phyloP scores from a whole-genome alignment of 768 basidiomycete species.

The Amanita rubescens region DNA sequence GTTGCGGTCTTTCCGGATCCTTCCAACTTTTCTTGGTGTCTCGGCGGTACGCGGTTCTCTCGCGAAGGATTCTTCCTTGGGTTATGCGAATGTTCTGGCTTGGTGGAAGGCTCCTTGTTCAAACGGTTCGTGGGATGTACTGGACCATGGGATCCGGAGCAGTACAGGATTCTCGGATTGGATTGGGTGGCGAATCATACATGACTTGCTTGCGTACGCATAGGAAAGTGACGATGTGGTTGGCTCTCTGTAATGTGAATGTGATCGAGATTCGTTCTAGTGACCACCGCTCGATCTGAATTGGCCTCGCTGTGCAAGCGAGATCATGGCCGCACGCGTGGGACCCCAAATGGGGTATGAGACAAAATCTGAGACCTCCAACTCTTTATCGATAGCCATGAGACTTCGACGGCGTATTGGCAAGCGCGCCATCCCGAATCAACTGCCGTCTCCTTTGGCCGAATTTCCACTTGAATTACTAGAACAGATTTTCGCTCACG shows the following conservation, averaged over 20 bases:
- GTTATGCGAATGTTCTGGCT: conserved; percentile 1
- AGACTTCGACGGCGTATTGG: too few relatives aligned
- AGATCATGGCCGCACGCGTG: too few relatives aligned
- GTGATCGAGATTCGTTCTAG: too few relatives aligned
- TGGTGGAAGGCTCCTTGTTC: not conserved
- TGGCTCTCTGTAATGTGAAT: too few relatives aligned
- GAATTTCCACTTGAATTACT: not conserved
- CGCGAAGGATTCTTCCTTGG: conserved; percentile 2
- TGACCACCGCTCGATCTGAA: too few relatives aligned
- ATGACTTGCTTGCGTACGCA: not conserved
- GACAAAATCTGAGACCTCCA: too few relatives aligned
- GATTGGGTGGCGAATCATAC: not conserved
- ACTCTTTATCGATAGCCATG: too few relatives aligned
- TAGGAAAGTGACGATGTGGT: too few relatives aligned
- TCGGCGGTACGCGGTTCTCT: conserved; percentile 1
- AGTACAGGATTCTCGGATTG: not conserved
- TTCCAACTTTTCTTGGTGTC: conserved; percentile 2
- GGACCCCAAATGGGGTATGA: too few relatives aligned
- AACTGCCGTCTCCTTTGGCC: not conserved
- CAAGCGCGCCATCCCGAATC: not conserved
- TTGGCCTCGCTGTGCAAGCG: too few relatives aligned
- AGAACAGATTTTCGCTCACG: not conserved
- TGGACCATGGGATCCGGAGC: conserved; percentile 1
- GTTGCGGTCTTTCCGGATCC: not conserved
- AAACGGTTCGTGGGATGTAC: conserved; percentile 1